A percentile compares a stretch with the other conserved stretches of the same genome.
Evolutionary conservation across 139 green algal genomes (phyloP).

Genomic region (Closterium sp.): DNA sequence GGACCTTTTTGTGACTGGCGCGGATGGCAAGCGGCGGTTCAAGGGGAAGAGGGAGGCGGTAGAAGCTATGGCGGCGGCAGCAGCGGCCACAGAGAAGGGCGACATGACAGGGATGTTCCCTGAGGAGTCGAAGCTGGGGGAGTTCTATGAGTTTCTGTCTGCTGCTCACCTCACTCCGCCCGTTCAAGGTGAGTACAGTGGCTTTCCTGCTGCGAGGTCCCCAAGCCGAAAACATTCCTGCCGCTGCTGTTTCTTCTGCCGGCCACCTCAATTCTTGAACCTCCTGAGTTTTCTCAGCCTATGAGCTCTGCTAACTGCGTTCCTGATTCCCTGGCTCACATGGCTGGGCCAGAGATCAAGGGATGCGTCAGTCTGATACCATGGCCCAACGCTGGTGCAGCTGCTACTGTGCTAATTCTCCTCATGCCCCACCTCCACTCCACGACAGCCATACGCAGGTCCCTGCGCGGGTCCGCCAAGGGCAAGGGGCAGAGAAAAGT

Average conservation of each 20-base stretch:
- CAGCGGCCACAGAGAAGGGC: slow-evolving; percentile 31
- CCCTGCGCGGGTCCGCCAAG: background rate
- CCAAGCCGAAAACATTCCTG: background rate
- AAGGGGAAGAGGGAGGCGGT: slow-evolving; percentile 41
- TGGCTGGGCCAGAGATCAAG: no score
- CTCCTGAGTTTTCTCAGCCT: no score
- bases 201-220: background rate
- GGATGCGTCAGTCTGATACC: no score
- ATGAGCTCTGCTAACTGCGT: no score
- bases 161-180: slow-evolving; percentile 30
- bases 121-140: slow-evolving; percentile 31
- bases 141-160: slow-evolving; percentile 52
- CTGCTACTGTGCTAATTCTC: no score
- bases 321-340: no score
- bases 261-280: no score
- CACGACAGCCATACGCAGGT: background rate
- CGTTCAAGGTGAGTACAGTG: slow-evolving; percentile 43
- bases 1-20: background rate
- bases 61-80: slow-evolving; percentile 40
- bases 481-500: background rate
- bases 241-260: no score
- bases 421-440: background rate
- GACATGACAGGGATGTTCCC: slow-evolving; percentile 49
- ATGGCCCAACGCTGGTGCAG: no score
- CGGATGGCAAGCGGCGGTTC: slow-evolving; percentile 5